Conservation (phyloP, 768 basidiomycete genomes). For the Amanita pseudoporphyria region DNA sequence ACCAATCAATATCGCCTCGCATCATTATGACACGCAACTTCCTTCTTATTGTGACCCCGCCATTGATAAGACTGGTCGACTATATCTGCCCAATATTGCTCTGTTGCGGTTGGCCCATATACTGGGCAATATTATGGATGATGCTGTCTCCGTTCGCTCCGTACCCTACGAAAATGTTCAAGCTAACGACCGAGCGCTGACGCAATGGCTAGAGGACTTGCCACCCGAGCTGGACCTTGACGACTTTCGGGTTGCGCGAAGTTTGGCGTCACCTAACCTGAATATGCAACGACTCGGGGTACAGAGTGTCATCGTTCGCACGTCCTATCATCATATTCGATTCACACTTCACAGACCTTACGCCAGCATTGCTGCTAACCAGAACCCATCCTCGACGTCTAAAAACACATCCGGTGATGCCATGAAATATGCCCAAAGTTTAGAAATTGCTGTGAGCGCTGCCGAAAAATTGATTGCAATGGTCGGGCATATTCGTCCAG, state of each 20-base stretch:
- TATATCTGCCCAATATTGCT: conserved; percentile 68
- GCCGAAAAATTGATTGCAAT: conserved; percentile 75
- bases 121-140: conserved; percentile 79
- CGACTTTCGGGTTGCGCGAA: conserved; percentile 64
- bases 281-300: conserved; percentile 61
- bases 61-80: conserved; percentile 50
- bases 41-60: conserved; percentile 60
- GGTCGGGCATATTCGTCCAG: conserved; percentile 66
- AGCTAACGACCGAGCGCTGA: conserved; percentile 61
- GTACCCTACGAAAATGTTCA: conserved; percentile 67
- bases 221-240: conserved; percentile 69
- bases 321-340: conserved; percentile 73
- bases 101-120: conserved; percentile 71
- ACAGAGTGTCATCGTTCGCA: conserved; percentile 73
- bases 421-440: conserved; percentile 43
- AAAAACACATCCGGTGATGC: conserved; percentile 24
- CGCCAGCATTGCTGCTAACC: conserved; percentile 30
- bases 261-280: conserved; percentile 53
- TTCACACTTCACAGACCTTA: conserved; percentile 80
- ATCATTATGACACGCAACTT: conserved; percentile 77
- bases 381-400: conserved; percentile 16
- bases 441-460: conserved; percentile 66
- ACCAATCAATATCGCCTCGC: conserved; percentile 63
- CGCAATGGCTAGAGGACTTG: conserved; percentile 69
- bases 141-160: conserved; percentile 71